These are phyloP conservation scores for Dendrobium huoshanense DNA, from an alignment of 106 monocot genomes.

Conservation along the genomic window DNA sequence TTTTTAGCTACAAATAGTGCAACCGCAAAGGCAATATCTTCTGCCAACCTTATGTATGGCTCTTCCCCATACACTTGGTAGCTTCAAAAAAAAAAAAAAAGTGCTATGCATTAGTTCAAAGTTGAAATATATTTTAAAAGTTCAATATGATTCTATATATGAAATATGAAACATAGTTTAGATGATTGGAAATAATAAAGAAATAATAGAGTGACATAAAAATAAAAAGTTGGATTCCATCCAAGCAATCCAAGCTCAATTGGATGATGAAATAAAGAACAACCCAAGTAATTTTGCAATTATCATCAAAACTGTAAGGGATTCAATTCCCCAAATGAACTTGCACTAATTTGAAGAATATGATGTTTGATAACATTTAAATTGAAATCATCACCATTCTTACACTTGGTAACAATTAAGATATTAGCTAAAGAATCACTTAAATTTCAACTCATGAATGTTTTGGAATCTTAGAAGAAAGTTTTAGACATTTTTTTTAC, in stretches of 20 bases:
- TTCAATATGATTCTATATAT: not conserved
- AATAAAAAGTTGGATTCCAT: too few species aligned
- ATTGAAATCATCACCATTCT: not conserved
- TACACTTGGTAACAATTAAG: too few species aligned
- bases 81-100: constrained; percentile 23
- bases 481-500: not conserved
- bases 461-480: too few species aligned
- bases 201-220: too few species aligned
- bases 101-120: not conserved
- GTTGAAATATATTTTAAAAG: not conserved
- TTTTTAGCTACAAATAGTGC: constrained; percentile 68
- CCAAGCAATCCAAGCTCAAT: too few species aligned
- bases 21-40: constrained; percentile 78
- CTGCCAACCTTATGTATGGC: constrained; percentile 39
- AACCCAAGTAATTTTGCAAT: too few species aligned
- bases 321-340: not conserved
- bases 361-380: too few species aligned
- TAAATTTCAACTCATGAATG: too few species aligned
- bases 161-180: not conserved
- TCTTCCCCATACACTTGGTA: constrained; percentile 65
- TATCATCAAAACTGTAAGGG: too few species aligned
- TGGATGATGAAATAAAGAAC: too few species aligned
- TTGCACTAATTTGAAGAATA: not conserved
- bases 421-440: too few species aligned
- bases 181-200: too few species aligned